Evolutionary conservation across 768 basidiomycete species (phyloP).

Genomic region (Suillus alpinus): DNA sequence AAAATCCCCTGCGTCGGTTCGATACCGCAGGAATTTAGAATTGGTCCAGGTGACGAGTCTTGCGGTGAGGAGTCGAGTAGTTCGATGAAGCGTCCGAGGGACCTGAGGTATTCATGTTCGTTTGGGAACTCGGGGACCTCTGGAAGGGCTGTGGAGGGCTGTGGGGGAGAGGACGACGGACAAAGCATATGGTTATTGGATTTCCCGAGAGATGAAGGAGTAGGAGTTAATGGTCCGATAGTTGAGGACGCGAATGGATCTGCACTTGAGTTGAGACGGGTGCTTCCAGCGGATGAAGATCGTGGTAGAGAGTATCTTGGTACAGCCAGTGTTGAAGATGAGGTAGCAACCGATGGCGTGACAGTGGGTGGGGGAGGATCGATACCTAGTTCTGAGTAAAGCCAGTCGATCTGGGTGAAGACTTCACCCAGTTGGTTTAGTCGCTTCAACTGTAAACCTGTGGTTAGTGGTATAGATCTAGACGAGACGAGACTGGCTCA

Average conservation of each 20-base stretch:
- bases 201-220: constrained; percentile 42
- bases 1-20: constrained; percentile 78
- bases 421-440: constrained; percentile 58
- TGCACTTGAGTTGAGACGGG: constrained; percentile 13
- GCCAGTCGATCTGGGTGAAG: constrained; percentile 77
- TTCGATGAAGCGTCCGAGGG: constrained; percentile 62
- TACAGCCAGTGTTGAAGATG: constrained; percentile 39
- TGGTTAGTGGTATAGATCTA: constrained; percentile 2
- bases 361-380: constrained; percentile 55
- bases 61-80: constrained; percentile 45
- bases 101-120: constrained; percentile 52
- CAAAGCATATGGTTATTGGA: constrained; percentile 34
- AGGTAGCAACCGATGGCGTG: constrained; percentile 29
- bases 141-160: constrained; percentile 4
- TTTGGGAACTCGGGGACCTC: constrained; percentile 13
- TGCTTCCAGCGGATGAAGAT: constrained; percentile 38
- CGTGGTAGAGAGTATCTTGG: constrained; percentile 40
- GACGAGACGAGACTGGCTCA: constrained; percentile 36
- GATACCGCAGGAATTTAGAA: constrained; percentile 44
- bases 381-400: constrained; percentile 81
- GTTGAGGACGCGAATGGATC: constrained; percentile 28
- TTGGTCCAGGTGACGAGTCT: constrained; percentile 18
- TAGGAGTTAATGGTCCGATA: constrained; percentile 38
- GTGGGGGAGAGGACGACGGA: constrained; percentile 22
- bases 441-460: constrained; percentile 55